These are phyloP conservation scores for Polychytrium aggregatum DNA, from an alignment of 192 early-diverging fungal genomes.

Conservation along the genomic window DNA sequence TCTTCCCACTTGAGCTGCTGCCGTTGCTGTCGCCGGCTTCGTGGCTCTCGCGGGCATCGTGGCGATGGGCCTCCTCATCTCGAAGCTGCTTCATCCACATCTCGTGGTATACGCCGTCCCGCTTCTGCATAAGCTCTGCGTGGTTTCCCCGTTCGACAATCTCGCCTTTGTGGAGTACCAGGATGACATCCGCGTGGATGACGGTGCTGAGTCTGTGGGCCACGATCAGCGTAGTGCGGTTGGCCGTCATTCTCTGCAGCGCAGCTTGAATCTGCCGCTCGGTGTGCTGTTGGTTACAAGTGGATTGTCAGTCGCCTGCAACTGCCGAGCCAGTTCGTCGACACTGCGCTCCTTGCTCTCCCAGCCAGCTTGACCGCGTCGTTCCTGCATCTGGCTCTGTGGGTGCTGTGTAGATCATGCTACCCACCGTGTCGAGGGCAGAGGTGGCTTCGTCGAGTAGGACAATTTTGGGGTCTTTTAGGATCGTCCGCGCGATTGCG, in stretches of 20 bases:
- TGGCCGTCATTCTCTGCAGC: conserved; percentile 57
- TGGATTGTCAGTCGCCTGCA: conserved; percentile 6
- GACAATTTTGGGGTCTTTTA: conserved; percentile 63
- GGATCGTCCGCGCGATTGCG: conserved; percentile 73
- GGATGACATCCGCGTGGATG: conserved; percentile 56
- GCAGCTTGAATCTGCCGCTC: conserved; percentile 85
- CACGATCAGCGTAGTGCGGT: conserved; percentile 70
- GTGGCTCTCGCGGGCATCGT: too few relatives aligned
- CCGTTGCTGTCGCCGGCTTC: too few relatives aligned
- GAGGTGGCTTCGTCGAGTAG: conserved; percentile 91
- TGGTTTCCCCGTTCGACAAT: conserved; percentile 77
- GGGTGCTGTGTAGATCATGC: too few relatives aligned
- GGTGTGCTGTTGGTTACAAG: conserved; percentile 40
- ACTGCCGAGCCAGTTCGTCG: conserved; percentile 4
- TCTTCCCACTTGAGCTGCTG: too few relatives aligned
- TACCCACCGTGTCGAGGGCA: too few relatives aligned
- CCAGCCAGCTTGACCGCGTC: too few relatives aligned
- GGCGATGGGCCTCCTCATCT: conserved; percentile 16
- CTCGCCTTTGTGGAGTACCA: conserved; percentile 70
- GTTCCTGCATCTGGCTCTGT: too few relatives aligned
- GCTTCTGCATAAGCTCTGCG: conserved; percentile 48
- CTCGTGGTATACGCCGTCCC: conserved; percentile 62
- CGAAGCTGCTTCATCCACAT: conserved; percentile 89
- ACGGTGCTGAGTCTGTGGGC: conserved; percentile 67
- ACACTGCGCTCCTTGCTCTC: too few relatives aligned